Base-by-base conservation (phyloP, 495 filamentous ascomycete species). In the Thozetella sp. region DNA sequence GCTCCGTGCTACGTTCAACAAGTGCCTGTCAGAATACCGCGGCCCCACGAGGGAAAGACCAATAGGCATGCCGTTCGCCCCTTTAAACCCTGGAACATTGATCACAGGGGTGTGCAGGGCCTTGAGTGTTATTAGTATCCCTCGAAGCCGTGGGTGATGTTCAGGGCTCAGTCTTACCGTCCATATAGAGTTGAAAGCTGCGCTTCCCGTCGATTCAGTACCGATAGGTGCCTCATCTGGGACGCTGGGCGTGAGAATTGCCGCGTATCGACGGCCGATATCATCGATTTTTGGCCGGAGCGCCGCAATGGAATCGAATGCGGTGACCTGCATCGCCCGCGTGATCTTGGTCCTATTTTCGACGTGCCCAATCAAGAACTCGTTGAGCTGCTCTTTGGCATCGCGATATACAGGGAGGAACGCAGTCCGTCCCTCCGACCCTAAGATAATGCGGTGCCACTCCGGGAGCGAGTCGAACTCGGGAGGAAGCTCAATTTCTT, bases 201-300 rank as follows among this genome's bases (percentile, higher is more conserved):
- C 67, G 56, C 64, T 72, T 6, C 82, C 82, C 9, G 79, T 85
- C 23, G 64, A 74, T 19, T 65, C 67, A 6, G 71, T 40, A 0
- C 81, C 82, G 10, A 74, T 56, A 0, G 82, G 79, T 1, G 82
- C 82, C 54, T 80, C 82, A 61, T 82, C 81, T 0, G 74, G 45
- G 1, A 75, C 78, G 57, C 78, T 80, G 1, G 80, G 80, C 1
- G 75, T 79, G n/a, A 85, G 61, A 1, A 84, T 71, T 2, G 76
- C 77, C 51, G 72, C 72, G 56, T 82, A 85, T 25, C 68, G 69
- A 10, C 64, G 66, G 0, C 75, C 78, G 22, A 84, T 72, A 11
- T 68, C 68, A 53, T 85, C 82, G 13, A 75, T 71, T 46, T 70
- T 68, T 6, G 81, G 78, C 23, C 82, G 66, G 52, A 84, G 61